Percentiles rank a stretch among this genome's conserved stretches.
Conservation (phyloP, 129 eudicot genomes). For the Heracleum sosnowskyi region DNA sequence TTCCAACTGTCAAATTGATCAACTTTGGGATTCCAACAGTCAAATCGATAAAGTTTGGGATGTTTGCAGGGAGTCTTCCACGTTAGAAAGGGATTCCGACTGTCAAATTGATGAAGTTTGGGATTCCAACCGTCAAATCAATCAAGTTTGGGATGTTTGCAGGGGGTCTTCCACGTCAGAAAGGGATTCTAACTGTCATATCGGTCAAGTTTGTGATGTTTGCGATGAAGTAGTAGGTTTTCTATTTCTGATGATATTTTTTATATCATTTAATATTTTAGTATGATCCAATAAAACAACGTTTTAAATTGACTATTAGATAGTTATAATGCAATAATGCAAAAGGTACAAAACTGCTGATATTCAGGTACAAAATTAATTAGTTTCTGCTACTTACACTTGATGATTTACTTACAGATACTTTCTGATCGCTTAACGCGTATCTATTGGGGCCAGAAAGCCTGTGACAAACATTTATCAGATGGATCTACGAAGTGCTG, state of each 20-base stretch:
- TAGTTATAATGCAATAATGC: neutral
- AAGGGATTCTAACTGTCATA: neutral
- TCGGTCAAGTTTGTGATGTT: conserved; percentile 2
- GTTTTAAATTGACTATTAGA: neutral
- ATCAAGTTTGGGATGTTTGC: conserved; percentile 9
- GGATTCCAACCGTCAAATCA: neutral
- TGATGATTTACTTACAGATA: neutral
- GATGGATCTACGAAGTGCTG: conserved; percentile 1
- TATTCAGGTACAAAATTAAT: neutral
- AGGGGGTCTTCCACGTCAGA: neutral
- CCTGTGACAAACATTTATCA: neutral
- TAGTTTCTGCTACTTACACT: neutral
- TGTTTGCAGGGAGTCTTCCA: conserved; percentile 6
- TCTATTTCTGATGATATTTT: neutral
- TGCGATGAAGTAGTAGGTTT: conserved; percentile 8
- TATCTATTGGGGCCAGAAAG: conserved; percentile 1
- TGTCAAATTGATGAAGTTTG: no score
- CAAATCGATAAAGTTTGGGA: no score
- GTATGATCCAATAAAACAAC: neutral
- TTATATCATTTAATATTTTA: neutral
- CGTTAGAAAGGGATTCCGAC: neutral
- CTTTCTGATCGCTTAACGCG: neutral
- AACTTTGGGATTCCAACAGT: no score
- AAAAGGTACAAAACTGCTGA: neutral
- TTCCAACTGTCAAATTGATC: neutral